A percentile compares a stretch with the other conserved stretches of the same genome.
Conservation (phyloP, 2,329 filamentous ascomycete genomes). For the Triangularia setosa region DNA sequence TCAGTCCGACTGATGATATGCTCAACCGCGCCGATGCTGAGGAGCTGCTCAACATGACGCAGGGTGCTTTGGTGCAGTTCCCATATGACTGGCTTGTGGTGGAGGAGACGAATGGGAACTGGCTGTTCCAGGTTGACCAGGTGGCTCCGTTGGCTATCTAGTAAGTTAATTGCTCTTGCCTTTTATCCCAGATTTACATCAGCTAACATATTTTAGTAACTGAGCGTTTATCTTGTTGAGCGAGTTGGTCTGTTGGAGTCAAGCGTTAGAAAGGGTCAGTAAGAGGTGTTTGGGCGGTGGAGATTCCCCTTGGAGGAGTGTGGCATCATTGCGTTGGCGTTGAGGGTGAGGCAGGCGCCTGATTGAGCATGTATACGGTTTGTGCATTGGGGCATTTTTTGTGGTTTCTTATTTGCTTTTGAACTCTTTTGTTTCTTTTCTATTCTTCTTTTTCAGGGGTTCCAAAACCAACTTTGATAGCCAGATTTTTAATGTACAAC, state of each 20-base stretch:
- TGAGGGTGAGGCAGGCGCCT: background rate
- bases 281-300: background rate
- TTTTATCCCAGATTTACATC: background rate
- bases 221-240: background rate
- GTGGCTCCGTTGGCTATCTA: slow-evolving; percentile 97
- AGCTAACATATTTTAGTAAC: slow-evolving; percentile 4
- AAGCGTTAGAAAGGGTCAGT: background rate
- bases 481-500: slow-evolving; percentile 4
- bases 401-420: background rate
- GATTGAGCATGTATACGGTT: background rate
- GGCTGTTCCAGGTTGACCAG: slow-evolving; percentile 94
- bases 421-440: background rate
- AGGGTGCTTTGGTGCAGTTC: slow-evolving; percentile 86
- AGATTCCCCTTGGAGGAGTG: background rate
- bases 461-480: background rate
- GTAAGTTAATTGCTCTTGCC: slow-evolving; percentile 50
- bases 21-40: slow-evolving; percentile 73
- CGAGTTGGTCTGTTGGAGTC: background rate
- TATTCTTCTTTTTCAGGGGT: background rate
- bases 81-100: slow-evolving; percentile 93
- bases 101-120: slow-evolving; percentile 90
- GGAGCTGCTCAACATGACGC: slow-evolving; percentile 73
- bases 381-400: background rate
- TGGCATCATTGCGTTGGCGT: slow-evolving; percentile 6
- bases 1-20: slow-evolving; percentile 68